Percentiles rank a stretch among this genome's conserved stretches.
phyloP scores from a whole-genome alignment of 495 filamentous ascomycete genomes.

The Niebla homalea region DNA sequence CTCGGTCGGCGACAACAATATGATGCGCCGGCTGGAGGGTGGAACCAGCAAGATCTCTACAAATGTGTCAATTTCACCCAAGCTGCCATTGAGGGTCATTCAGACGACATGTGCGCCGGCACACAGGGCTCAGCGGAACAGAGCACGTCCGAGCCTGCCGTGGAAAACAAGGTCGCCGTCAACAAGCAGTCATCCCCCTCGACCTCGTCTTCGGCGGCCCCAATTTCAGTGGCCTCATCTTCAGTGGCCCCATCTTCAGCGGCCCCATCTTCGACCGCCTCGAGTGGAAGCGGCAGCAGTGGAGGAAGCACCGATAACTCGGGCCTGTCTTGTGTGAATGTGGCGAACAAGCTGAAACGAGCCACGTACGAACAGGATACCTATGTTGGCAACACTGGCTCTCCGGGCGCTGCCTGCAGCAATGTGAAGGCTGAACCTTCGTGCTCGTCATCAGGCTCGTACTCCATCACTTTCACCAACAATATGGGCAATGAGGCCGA shows the following conservation, averaged over 20 bases:
- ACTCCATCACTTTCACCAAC: conserved; percentile 35
- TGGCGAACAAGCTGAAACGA: background rate
- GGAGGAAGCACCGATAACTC: background rate
- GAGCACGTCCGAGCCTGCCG: background rate
- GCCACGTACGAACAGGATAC: background rate
- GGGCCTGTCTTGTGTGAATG: background rate
- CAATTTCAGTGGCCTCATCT: background rate
- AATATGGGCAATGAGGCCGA: conserved; percentile 25
- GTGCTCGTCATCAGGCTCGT: conserved; percentile 9
- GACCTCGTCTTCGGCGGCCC: too few species aligned
- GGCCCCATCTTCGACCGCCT: background rate
- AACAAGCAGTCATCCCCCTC: too few species aligned
- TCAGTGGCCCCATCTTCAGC: background rate
- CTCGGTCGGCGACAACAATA: background rate
- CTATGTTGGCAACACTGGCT: background rate
- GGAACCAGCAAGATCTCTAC: conserved; percentile 1
- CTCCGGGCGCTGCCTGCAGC: background rate
- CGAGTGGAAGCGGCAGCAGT: background rate
- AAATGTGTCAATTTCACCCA: conserved; percentile 1
- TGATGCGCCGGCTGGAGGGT: conserved; percentile 2
- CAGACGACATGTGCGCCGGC: background rate
- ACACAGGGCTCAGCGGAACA: background rate
- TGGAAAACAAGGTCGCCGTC: background rate
- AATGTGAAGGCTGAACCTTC: background rate
- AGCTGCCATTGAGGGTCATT: conserved; percentile 2